Evolutionary conservation across 768 basidiomycete genomes (phyloP).

Genomic region (Cystobasidium tubakii): DNA sequence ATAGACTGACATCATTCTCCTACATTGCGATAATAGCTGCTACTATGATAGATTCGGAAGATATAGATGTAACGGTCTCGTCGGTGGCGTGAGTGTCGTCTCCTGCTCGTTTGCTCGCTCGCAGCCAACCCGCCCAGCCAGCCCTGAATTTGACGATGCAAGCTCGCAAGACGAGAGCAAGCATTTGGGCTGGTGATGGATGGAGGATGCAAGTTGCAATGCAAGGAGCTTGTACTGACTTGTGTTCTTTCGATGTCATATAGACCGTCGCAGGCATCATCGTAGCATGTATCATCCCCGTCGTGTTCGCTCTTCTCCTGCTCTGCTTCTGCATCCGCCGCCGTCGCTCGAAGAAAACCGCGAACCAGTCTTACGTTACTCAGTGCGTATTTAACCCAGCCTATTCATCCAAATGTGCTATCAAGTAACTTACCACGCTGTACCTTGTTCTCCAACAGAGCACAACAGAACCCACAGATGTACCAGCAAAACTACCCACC

Average conservation of each 20-base stretch:
- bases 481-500: conserved; percentile 10
- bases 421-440: too few species aligned
- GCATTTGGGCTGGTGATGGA: not conserved
- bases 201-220: not conserved
- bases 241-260: not conserved
- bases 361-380: not conserved
- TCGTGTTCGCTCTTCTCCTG: not conserved
- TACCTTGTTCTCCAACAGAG: too few species aligned
- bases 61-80: conserved; percentile 6
- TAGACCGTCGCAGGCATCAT: conserved; percentile 6
- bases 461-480: conserved; percentile 17
- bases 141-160: not conserved
- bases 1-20: too few species aligned
- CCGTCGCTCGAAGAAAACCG: not conserved
- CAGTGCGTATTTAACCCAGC: conserved; percentile 1
- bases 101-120: not conserved
- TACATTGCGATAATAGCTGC: too few species aligned
- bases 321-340: not conserved
- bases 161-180: not conserved
- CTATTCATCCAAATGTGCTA: not conserved
- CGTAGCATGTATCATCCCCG: conserved; percentile 6
- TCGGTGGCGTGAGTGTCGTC: conserved; percentile 8
- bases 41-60: conserved; percentile 29
- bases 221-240: not conserved
- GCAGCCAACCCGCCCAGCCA: not conserved